A percentile compares a stretch with the other conserved stretches of the same genome.
These are phyloP conservation scores for Coelastrella sp. DNA, from an alignment of 139 green algal species.

Conservation along the genomic window DNA sequence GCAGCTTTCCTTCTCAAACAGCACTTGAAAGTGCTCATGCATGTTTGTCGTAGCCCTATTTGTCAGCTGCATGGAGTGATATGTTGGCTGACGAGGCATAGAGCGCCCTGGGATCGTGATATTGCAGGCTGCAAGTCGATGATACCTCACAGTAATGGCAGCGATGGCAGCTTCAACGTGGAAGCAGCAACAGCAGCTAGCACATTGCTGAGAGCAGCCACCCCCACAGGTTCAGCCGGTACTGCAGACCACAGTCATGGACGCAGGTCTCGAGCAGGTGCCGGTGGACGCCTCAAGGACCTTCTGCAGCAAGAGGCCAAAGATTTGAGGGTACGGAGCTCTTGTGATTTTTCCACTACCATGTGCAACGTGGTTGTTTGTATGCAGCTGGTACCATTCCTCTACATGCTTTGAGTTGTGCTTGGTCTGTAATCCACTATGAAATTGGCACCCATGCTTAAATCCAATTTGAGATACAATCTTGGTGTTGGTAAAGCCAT, in stretches of 20 bases:
- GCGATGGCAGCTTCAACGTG: constrained; percentile 5
- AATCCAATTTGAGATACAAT: too few species aligned
- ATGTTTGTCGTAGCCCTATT: background rate
- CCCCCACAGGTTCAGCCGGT: background rate
- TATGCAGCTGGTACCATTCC: too few species aligned
- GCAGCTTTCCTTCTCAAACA: background rate
- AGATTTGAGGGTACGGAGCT: constrained; percentile 13
- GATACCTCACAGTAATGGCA: constrained; percentile 27
- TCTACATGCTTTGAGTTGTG: too few species aligned
- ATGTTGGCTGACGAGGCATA: too few species aligned
- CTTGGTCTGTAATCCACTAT: too few species aligned
- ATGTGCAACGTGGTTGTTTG: background rate
- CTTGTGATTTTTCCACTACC: background rate
- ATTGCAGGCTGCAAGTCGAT: background rate
- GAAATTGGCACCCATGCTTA: too few species aligned
- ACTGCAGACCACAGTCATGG: background rate
- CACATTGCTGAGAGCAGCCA: background rate
- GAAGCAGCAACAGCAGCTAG: constrained; percentile 3
- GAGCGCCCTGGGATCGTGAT: too few species aligned
- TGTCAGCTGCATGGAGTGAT: too few species aligned
- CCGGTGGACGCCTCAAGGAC: constrained; percentile 17
- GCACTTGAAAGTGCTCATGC: background rate
- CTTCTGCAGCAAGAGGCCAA: constrained; percentile 42
- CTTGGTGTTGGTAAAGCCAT: too few species aligned
- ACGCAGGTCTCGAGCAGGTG: background rate